Percentiles rank a stretch among this genome's conserved stretches.
phyloP scores from a whole-genome alignment of 2,329 filamentous ascomycete species.

The Diaporthe longicolla region DNA sequence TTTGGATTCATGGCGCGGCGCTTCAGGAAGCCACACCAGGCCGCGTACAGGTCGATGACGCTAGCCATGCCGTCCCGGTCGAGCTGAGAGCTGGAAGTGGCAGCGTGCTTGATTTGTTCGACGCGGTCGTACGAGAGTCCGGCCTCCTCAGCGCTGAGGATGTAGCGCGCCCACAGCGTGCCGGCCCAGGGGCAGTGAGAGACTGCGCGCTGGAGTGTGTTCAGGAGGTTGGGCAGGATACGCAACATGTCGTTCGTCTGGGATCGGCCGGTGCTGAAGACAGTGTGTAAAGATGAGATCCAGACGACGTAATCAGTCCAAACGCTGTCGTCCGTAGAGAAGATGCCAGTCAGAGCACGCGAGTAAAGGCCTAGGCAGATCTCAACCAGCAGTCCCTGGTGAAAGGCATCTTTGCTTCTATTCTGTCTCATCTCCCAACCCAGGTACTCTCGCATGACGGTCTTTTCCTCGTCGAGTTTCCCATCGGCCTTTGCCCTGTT shows the following conservation, averaged over 20 bases:
- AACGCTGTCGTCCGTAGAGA: constrained; percentile 79
- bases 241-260: constrained; percentile 54
- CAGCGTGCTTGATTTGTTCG: constrained; percentile 90
- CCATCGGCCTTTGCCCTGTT: constrained; percentile 69
- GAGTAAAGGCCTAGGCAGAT: constrained; percentile 80
- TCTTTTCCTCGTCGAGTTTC: constrained; percentile 68
- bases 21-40: constrained; percentile 95
- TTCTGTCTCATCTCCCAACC: constrained; percentile 83
- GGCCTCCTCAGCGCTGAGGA: constrained; percentile 86
- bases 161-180: constrained; percentile 88
- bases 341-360: constrained; percentile 78
- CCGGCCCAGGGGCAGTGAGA: constrained; percentile 96
- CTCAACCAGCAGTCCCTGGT: constrained; percentile 60
- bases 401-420: constrained; percentile 65
- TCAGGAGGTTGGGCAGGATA: constrained; percentile 68
- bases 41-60: constrained; percentile 89
- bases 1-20: constrained; percentile 83
- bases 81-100: constrained; percentile 87
- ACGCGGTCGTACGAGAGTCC: constrained; percentile 83
- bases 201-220: constrained; percentile 84
- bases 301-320: constrained; percentile 91
- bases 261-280: constrained; percentile 54
- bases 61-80: constrained; percentile 90
- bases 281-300: constrained; percentile 66
- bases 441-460: constrained; percentile 77